phyloP scores from a whole-genome alignment of 2,329 filamentous ascomycete species.

The Blastomyces parvus region DNA sequence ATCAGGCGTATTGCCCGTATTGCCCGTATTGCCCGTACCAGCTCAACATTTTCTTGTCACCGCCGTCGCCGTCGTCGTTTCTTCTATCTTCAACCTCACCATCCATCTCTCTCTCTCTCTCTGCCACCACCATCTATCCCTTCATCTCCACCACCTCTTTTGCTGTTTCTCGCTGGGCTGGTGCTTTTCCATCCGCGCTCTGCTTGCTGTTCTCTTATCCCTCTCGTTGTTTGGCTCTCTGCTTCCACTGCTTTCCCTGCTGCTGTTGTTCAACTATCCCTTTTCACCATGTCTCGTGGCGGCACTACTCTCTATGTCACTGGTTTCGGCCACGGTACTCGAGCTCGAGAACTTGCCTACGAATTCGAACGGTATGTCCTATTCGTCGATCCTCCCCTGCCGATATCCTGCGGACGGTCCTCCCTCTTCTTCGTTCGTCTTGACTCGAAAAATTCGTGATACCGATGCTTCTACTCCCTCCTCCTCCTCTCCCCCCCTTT shows the following conservation, averaged over 20 bases:
- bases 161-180: not conserved
- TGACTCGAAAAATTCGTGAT: constrained; percentile 15
- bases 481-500: constrained; percentile 10
- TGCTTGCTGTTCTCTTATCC: not conserved
- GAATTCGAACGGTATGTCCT: constrained; percentile 99
- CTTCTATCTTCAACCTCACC: not conserved
- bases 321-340: constrained; percentile 97
- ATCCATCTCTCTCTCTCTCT: not conserved
- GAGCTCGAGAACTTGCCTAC: constrained; percentile 98
- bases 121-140: not conserved
- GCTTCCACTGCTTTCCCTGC: not conserved
- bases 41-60: not conserved
- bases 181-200: not conserved
- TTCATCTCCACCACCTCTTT: not conserved
- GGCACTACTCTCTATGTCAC: constrained; percentile 96
- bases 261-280: not conserved
- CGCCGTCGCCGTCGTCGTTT: not conserved
- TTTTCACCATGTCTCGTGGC: constrained; percentile 64
- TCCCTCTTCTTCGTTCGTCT: constrained; percentile 15
- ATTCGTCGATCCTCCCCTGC: constrained; percentile 18
- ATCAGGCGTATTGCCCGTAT: too few relatives aligned
- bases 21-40: not conserved
- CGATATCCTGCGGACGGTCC: constrained; percentile 16
- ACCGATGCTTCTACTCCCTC: constrained; percentile 13
- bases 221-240: not conserved